Percentiles rank a stretch among this genome's conserved stretches.
Evolutionary conservation across 495 filamentous ascomycete species (phyloP).

Genomic region (Penicillium pancosmium): DNA sequence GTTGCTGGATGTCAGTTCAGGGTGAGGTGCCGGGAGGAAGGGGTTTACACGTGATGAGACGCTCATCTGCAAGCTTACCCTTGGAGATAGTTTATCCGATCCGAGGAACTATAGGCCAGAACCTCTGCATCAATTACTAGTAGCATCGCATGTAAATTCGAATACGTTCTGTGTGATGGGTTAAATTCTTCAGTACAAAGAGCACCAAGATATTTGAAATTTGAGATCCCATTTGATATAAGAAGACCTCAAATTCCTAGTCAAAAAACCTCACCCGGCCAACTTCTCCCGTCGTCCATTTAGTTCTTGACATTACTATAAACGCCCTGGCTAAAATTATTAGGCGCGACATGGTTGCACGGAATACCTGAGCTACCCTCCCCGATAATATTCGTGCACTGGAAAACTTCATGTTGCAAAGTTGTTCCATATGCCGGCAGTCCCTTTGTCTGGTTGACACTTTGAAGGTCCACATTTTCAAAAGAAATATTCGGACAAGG

Average conservation of each 20-base stretch:
- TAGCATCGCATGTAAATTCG: no score
- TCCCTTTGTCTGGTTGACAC: constrained; percentile 26
- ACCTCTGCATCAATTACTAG: no score
- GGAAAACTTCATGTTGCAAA: constrained; percentile 29
- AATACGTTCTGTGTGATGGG: no score
- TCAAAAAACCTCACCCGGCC: no score
- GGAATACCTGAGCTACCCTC: constrained; percentile 23
- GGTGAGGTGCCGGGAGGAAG: background rate
- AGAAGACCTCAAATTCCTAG: no score
- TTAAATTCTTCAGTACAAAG: no score
- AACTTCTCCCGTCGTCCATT: no score
- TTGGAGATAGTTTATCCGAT: no score
- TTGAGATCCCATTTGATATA: no score
- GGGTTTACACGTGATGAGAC: background rate
- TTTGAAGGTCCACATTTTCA: constrained; percentile 51
- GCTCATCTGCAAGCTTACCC: background rate
- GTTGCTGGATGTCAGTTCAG: background rate
- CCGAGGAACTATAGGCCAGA: no score
- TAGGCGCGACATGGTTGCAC: constrained; percentile 27
- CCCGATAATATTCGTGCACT: constrained; percentile 27
- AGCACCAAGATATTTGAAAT: no score
- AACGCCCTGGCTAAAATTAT: constrained; percentile 25
- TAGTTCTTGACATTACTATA: constrained; percentile 18
- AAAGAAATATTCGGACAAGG: constrained; percentile 54
- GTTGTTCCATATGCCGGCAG: constrained; percentile 25